Percentiles rank a stretch among this genome's conserved stretches.
Conservation (phyloP, 1,139 yeast species). For the Geotrichum aggregatum region DNA sequence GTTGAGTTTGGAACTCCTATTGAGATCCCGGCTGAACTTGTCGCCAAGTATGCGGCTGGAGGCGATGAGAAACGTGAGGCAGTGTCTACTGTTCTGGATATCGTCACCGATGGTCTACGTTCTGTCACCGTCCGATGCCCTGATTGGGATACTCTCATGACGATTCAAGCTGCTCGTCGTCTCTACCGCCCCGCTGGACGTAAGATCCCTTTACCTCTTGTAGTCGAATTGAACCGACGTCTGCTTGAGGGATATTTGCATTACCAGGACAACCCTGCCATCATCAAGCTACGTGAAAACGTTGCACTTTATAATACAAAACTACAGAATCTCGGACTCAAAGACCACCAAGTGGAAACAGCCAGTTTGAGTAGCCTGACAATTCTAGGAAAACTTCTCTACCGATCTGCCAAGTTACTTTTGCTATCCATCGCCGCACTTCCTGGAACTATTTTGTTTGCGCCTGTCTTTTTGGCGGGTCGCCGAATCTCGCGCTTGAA, state of each 20-base stretch:
- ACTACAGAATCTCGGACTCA: conserved; percentile 64
- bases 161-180: conserved; percentile 89
- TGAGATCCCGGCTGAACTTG: conserved; percentile 59
- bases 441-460: conserved; percentile 79
- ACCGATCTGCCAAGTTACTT: conserved; percentile 52
- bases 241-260: conserved; percentile 74
- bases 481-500: conserved; percentile 66
- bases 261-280: conserved; percentile 66
- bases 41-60: conserved; percentile 53
- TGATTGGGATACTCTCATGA: conserved; percentile 88
- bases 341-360: conserved; percentile 84
- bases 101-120: conserved; percentile 68
- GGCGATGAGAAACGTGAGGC: conserved; percentile 65
- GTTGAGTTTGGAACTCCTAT: conserved; percentile 92
- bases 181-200: conserved; percentile 74
- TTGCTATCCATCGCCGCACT: conserved; percentile 59
- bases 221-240: conserved; percentile 85
- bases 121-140: conserved; percentile 90
- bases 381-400: conserved; percentile 48
- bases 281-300: conserved; percentile 54
- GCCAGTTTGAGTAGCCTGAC: conserved; percentile 50
- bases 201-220: conserved; percentile 70
- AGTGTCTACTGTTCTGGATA: conserved; percentile 64
- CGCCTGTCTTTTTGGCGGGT: conserved; percentile 83
- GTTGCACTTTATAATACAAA: conserved; percentile 66